These are phyloP conservation scores for Capsella bursapastoris DNA, from an alignment of 345 rosid species.

Conservation along the genomic window DNA sequence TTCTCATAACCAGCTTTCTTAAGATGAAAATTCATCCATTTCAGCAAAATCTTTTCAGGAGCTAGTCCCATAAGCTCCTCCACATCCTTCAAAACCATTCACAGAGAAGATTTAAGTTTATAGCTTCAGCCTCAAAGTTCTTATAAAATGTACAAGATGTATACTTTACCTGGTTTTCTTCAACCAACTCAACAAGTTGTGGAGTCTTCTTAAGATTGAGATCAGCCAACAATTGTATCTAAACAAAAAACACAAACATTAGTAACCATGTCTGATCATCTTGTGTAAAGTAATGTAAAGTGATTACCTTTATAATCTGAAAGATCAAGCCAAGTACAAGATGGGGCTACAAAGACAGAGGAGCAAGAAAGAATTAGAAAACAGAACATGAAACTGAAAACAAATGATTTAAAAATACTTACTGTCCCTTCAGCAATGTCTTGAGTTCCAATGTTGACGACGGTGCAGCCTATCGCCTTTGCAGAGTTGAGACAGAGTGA, in stretches of 20 bases:
- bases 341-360: constrained; percentile 64
- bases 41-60: constrained; percentile 83
- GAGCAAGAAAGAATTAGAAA: constrained; percentile 17
- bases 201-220: constrained; percentile 90
- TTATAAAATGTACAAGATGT: constrained; percentile 2
- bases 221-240: constrained; percentile 88
- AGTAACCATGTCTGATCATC: constrained; percentile 1
- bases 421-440: constrained; percentile 87
- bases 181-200: constrained; percentile 77
- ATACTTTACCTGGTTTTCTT: constrained; percentile 62
- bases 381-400: constrained; percentile 3
- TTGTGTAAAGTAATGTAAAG: constrained; percentile 6
- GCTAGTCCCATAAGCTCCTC: constrained; percentile 84
- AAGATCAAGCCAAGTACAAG: constrained; percentile 86
- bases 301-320: constrained; percentile 81
- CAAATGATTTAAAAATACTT: constrained; percentile 39
- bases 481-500: constrained; percentile 93
- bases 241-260: constrained; percentile 20
- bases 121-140: background rate
- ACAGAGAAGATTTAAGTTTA: background rate
- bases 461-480: constrained; percentile 94
- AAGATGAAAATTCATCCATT: constrained; percentile 95
- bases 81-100: constrained; percentile 61
- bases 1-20: constrained; percentile 86
- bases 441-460: constrained; percentile 86